Base-by-base conservation (phyloP, 2,329 filamentous ascomycete species). In the Dothideomycetes sp. region DNA sequence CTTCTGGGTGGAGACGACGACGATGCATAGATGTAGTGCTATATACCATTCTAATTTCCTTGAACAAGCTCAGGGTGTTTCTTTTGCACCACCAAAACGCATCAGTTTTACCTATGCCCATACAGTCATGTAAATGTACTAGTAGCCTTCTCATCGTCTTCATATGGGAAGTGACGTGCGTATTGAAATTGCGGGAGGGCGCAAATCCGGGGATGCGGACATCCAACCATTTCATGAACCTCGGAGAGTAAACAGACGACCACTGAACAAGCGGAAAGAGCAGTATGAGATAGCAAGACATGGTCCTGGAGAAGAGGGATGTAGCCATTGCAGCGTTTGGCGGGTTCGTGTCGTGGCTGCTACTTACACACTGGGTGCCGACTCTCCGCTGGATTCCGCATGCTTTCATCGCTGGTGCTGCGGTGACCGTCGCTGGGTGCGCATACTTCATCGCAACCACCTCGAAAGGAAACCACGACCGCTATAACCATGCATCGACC, bases 331-430 rank as follows among this genome's bases (percentile, higher is more conserved):
- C 78, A 60, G 74, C 72, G 61, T 61, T 82, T 59, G 78, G 73
- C 61, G 74, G 71, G 61, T 85, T 94, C 63, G 69, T 95, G 60
- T 81, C 85, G 59, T 96, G 89, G 89, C 84, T 84, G 47, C 81
- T 88, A 60, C 74, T 82, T 45, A 80, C 85, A 51, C 80, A 83
- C 66, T 93, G 83, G 80, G 70, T 87, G 53, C 87, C 89, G 20
- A 67, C 78, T 45, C 69, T 96, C 50, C 85, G 86, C 60, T 94
- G 84, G 73, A 71, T 84, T 29, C 84, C 83, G 53, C 84, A 94
- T 63, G 85, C 88, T 52, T 86, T 96, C 60, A 67, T 82, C 50
- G 64, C 74, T 49, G 89, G 91, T 49, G 66, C 73, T 48, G 52
- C 81, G 47, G 54, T 68, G 17, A 65, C 79, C 33, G 49, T 74